These are phyloP conservation scores for Colletotrichum salicis DNA, from an alignment of 2,329 filamentous ascomycete species.

Conservation along the genomic window DNA sequence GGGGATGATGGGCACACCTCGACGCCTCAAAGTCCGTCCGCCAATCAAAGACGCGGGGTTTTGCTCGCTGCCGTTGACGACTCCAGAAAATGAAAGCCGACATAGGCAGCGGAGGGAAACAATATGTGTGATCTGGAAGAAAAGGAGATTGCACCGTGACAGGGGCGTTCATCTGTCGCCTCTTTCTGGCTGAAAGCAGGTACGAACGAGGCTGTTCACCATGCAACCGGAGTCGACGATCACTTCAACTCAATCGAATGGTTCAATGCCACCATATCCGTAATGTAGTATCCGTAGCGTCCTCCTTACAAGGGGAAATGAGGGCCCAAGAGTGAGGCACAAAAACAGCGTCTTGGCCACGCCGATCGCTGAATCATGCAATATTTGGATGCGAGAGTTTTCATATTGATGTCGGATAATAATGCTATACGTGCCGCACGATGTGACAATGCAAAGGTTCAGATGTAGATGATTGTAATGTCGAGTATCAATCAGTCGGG, in stretches of 20 bases:
- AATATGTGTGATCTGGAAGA: conserved; percentile 7
- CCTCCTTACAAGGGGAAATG: not conserved
- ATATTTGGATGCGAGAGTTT: not conserved
- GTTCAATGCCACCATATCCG: conserved; percentile 20
- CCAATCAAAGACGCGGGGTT: conserved; percentile 17
- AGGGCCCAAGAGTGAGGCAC: not conserved
- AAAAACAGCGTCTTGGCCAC: not conserved
- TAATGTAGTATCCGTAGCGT: too few relatives aligned
- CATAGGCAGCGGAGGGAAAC: not conserved
- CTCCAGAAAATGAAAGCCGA: conserved; percentile 7
- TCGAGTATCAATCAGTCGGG: not conserved
- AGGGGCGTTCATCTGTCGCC: conserved; percentile 8
- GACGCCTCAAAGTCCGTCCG: conserved; percentile 25
- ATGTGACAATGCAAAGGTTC: conserved; percentile 12
- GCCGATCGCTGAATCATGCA: conserved; percentile 8
- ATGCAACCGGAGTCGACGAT: not conserved
- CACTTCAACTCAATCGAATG: conserved; percentile 8
- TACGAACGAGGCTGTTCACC: not conserved
- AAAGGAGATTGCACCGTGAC: conserved; percentile 26
- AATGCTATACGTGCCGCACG: conserved; percentile 4
- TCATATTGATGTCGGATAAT: not conserved
- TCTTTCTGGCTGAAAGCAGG: conserved; percentile 6
- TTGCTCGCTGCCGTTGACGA: conserved; percentile 9
- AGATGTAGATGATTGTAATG: not conserved
- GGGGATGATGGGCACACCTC: conserved; percentile 27